Base-by-base conservation (phyloP, 371 early-diverging fungal genomes). In the Mucor velutinosus region DNA sequence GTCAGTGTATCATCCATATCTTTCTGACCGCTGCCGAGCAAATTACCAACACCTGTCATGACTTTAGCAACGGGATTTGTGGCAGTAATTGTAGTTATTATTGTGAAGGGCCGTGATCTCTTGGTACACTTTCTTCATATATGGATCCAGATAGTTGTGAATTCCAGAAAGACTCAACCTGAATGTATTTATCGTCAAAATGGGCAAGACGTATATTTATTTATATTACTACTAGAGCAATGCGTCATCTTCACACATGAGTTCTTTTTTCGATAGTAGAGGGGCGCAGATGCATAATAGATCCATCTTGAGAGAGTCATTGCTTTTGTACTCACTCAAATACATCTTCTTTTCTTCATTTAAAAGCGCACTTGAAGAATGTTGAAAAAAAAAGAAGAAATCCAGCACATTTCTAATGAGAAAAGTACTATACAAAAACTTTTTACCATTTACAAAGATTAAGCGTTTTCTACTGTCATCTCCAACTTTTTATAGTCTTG, bases 21-120 rank as follows among this genome's bases (percentile, higher is more conserved):
- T 53, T 53, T 53, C 61, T 60, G n/a, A n/a, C n/a, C 29, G 32
- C 61, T 60, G 61, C 29, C 61, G 47, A 60, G 61, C 61, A 60
- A 53, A 53, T 53, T 29, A 53, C 53, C 8, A 53, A 53, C 53
- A 27, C 53, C 15, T 53, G 61, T 47, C 47, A 60, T 60, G 47
- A 10, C 53, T 53, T 23, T 27, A 53, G 53, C 53, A 23, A 53
- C 29, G 53, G 53, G 27, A 53, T 53, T 53, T 23, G 45, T 45
- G 45, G 12, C 45, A 45, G 45, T 45, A 3, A 19, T 45, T 45
- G 45, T 45, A 45, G 45, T 45, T 45, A 45, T 45, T 45, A 45
- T 45, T 45, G 45, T 45, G 45, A 19, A 45, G 45, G 45, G 45
- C 45, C n/a, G 45, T 45, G 45, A 15, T 45, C 45, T 45, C 45